Conservation (phyloP, 2,329 filamentous ascomycete species). For the Scleromitrula shiraiana region DNA sequence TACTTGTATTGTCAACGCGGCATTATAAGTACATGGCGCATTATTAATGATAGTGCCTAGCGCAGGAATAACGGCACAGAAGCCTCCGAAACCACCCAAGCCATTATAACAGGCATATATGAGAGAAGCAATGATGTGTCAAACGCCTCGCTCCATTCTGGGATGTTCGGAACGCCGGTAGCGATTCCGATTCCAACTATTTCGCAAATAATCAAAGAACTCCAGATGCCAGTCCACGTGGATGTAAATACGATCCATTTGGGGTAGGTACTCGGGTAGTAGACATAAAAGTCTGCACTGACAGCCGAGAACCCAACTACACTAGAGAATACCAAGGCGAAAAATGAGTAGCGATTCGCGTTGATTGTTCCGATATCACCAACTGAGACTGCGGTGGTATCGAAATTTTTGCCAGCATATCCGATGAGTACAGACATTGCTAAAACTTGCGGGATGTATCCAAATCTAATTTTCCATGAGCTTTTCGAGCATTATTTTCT, state of each 20-base stretch:
- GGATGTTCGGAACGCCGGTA: conserved; percentile 11
- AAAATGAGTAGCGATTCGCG: conserved; percentile 47
- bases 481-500: neutral
- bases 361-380: conserved; percentile 41
- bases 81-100: conserved; percentile 53
- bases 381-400: conserved; percentile 39
- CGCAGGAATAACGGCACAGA: conserved; percentile 56
- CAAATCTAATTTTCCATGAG: neutral
- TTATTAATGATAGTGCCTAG: conserved; percentile 57
- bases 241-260: conserved; percentile 17
- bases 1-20: conserved; percentile 57
- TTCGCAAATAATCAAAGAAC: conserved; percentile 12
- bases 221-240: conserved; percentile 12
- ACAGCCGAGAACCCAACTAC: conserved; percentile 13
- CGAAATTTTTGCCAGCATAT: conserved; percentile 46
- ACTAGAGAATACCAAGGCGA: conserved; percentile 34
- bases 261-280: conserved; percentile 22
- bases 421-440: conserved; percentile 49
- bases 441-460: conserved; percentile 50
- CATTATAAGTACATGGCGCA: conserved; percentile 54
- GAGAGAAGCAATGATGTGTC: conserved; percentile 10
- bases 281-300: conserved; percentile 18
- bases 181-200: conserved; percentile 16
- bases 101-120: conserved; percentile 38
- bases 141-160: conserved; percentile 13